A percentile compares a stretch with the other conserved stretches of the same genome.
phyloP scores from a whole-genome alignment of 768 basidiomycete genomes.

The Boletus insuetus region DNA sequence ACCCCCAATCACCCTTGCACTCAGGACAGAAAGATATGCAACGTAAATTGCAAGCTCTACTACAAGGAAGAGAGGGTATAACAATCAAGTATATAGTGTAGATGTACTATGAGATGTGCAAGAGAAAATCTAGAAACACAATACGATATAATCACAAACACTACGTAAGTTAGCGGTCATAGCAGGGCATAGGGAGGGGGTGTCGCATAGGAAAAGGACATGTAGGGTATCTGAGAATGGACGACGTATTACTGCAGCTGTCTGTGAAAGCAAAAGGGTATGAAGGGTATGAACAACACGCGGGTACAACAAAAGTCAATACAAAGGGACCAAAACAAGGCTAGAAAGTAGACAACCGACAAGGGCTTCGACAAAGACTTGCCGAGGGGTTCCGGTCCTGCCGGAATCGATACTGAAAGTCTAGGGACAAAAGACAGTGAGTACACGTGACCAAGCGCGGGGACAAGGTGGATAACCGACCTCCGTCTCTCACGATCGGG shows the following conservation, averaged over 20 bases:
- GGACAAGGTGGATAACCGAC: slow-evolving; percentile 18
- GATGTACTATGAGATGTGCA: slow-evolving; percentile 13
- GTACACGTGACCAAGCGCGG: neutral
- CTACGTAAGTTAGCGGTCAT: slow-evolving; percentile 7
- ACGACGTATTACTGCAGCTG: neutral
- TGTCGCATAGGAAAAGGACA: slow-evolving; percentile 16
- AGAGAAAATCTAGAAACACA: slow-evolving; percentile 22
- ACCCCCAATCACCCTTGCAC: neutral
- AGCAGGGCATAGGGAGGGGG: slow-evolving; percentile 14
- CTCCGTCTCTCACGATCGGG: slow-evolving; percentile 64
- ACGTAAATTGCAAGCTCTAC: neutral
- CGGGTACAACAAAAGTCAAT: slow-evolving; percentile 24
- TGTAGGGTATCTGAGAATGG: slow-evolving; percentile 18
- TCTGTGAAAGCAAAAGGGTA: neutral
- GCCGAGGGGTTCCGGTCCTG: slow-evolving; percentile 45
- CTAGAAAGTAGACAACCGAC: slow-evolving; percentile 60
- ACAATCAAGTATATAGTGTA: slow-evolving; percentile 20
- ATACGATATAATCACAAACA: slow-evolving; percentile 19
- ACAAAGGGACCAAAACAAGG: neutral
- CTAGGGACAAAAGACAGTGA: slow-evolving; percentile 24
- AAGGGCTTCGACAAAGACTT: slow-evolving; percentile 44
- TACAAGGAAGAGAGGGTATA: slow-evolving; percentile 3
- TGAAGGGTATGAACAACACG: slow-evolving; percentile 20
- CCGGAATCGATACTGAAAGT: slow-evolving; percentile 66
- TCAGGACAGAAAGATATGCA: neutral